Evolutionary conservation across 805 yeast species (phyloP), one percentile per base, ranked within the genome.

Genomic region (Komagataella pastoris): DNA sequence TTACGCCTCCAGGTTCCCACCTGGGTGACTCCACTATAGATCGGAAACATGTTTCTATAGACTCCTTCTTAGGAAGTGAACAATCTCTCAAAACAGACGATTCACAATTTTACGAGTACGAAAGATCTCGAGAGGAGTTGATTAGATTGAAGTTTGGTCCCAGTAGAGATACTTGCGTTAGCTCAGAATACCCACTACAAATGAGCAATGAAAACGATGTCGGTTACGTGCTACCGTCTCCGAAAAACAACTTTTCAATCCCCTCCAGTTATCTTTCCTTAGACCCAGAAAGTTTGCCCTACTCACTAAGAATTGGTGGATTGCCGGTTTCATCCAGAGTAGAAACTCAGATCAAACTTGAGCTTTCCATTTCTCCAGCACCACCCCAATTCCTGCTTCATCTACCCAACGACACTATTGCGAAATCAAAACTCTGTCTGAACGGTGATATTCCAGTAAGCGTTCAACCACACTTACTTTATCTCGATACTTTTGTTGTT

Each of bases 321-420:
- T 71, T 91, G 47, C 97, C 97, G 1, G 68, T 77, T 4, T 81
- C 80, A 57, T 88, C 97, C 10, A 78, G 99, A 57, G 99, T 91
- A 6, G 99, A 91, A 67, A 91, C 97, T 14, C 99, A 93, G 68
- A 88, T 93, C 62, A 90, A 88, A 64, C 70, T 95, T 47, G 74
- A 75, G 47, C 67, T 91, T 18, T 64, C 75, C 7, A 69, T 91
- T 47, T 74, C 81, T 30, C 96, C 97, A 1, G 79, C 91, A 1
- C 95, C 96, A 0, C 74, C 79, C 4, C 85, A 88, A 58, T 72
- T 75, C 50, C 67, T 87, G 50, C 67, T 93, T 40, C 93, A 88
- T 63, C 68, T 93, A 48, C 96, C 98, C 6, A 77, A 88, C 52
- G 95, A 89, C 63, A 80, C 95, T 43, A 85, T 91, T 49, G 83